Evolutionary conservation across 2,329 filamentous ascomycete genomes (phyloP), one percentile per base, ranked within the genome.

Genomic region (Sphaerulina populicola): DNA sequence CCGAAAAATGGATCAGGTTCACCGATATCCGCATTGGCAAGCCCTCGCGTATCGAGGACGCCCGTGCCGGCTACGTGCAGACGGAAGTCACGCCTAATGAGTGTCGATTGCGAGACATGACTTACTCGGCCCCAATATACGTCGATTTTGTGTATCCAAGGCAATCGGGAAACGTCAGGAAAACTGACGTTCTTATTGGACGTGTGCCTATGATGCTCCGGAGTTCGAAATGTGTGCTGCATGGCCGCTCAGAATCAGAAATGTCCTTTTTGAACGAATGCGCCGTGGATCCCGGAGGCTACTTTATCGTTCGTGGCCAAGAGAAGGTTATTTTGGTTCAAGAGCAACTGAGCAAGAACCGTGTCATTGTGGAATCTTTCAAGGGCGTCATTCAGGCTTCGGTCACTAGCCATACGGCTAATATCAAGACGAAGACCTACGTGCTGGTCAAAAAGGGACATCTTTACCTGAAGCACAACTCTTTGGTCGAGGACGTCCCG

Each of bases 311-410:
- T 59, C 88, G 91, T 62, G 93, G 93, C 42, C 96, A 94, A 15
- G 93, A 98, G 69, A 98, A 98, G 74, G 93, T 98, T 61, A 98
- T 98, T 65, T 74, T 98, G 39, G 94, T 98, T 11, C 93, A 98
- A 69, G 94, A 98, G 67, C 93, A 98, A 72, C 75, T 98, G 66
- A 98, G 93, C 78, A 98, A 98, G 78, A 98, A 98, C 71, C 83
- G 93, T 74, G 87, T 98, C 64, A 96, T 98, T 67, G 91, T 98
- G 12, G 94, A 98, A 71, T 84, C 88, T 49, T 94, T 94, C 72
- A 97, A 96, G 71, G 86, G 86, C 54, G 83, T 94, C 57, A 91
- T 97, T 51, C 88, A 91, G 60, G 93, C 94, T 35, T 97, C 93
- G 1, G 93, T 97, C 29, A 98, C 90, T 54, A 94, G 90, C 80